A percentile compares a stretch with the other conserved stretches of the same genome.
Conservation (phyloP, 2,329 filamentous ascomycete genomes). For the Pezicula radicicola region DNA sequence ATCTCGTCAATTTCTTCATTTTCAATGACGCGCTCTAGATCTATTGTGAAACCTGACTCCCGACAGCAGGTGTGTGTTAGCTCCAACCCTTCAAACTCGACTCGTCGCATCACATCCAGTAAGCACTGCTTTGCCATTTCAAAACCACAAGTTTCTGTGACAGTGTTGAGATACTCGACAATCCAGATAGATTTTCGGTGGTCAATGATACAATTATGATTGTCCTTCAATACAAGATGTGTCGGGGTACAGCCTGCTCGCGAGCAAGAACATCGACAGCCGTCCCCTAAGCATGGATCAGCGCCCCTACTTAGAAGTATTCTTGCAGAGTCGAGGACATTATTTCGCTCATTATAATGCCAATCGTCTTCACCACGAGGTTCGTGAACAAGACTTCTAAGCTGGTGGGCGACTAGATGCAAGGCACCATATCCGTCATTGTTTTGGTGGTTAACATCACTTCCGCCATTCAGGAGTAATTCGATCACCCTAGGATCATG, state of each 20-base stretch:
- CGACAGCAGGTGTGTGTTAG: slow-evolving; percentile 6
- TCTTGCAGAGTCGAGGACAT: neutral
- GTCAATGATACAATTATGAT: neutral
- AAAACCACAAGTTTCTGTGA: neutral
- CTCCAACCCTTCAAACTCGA: slow-evolving; percentile 4
- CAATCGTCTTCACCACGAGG: neutral
- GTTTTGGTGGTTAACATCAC: neutral
- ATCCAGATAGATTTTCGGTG: neutral
- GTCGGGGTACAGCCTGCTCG: neutral
- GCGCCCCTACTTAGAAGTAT: neutral
- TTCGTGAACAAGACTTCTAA: neutral
- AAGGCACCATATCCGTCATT: neutral
- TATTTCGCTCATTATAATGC: neutral
- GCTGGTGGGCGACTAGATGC: neutral
- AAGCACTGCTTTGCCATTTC: neutral
- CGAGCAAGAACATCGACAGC: slow-evolving; percentile 2
- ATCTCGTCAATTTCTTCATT: slow-evolving; percentile 5
- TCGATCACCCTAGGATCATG: slow-evolving; percentile 1
- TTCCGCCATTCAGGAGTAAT: neutral
- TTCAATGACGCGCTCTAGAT: neutral
- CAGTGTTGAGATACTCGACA: neutral
- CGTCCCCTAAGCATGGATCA: neutral
- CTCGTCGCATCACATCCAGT: neutral
- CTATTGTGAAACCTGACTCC: neutral
- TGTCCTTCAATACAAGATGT: neutral